Base-by-base conservation (phyloP, 2,329 filamentous ascomycete genomes). In the Huntiella moniliformis region DNA sequence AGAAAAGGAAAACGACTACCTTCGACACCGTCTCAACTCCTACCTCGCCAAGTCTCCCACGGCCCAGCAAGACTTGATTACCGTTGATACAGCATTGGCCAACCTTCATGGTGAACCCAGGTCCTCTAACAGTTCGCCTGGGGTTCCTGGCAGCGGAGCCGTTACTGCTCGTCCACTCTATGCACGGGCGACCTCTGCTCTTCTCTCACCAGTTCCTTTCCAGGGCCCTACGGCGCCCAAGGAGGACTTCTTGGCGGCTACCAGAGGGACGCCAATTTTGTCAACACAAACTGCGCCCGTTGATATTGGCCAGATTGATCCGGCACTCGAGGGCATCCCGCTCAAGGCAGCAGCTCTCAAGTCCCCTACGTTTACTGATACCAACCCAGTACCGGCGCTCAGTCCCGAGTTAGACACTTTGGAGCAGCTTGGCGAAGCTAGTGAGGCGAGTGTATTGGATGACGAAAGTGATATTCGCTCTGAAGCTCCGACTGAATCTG, bases 311-410 rank as follows among this genome's bases (percentile, higher is more conserved):
- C 66, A 70, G 49, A 69, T 76, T 18, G 67, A 75, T 52, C 70
- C 72, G 3, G 67, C 68, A 28, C 59, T 77, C n/a, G 74, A 77
- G 54, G 72, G 73, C 5, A 70, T 77, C 43, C 65, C 67, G 1
- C 63, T 77, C 52, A 73, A 68, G 55, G 63, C 67, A 4, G 66
- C 65, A 11, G 71, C 71, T 1, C 60, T 76, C 11, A 64, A 68
- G 53, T 68, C 62, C 52, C 53, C 64, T 34, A 74, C 70, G 3
- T 74, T 74, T 51, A 62, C 59, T n/a, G 60, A 66, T 49, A 56
- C 54, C 12, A 55, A 38, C 8, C 36, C 39, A 33, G 46, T 40
- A 15, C 28, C 33, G 22, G 15, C 34, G 15, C 12, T 15, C 5
- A 36, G 34, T 15, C 34, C 34, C 12, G 34, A n/a, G 34, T 15